Conservation (phyloP, 2,329 filamentous ascomycete genomes). For the Xylariaceae sp. region DNA sequence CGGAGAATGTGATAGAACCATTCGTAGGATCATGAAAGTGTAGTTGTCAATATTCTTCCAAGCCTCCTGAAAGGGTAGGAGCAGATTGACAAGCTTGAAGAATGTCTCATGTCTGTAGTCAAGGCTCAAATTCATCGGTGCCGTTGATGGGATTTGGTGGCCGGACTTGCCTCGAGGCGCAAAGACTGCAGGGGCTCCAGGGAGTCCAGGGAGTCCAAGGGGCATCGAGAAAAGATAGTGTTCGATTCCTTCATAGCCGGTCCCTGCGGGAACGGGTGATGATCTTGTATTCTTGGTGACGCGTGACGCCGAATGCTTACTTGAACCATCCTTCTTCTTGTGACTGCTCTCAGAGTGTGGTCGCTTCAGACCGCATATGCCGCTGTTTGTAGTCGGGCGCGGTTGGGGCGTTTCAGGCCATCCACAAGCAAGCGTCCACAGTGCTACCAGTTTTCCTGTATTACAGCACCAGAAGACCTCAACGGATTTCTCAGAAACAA, state of each 20-base stretch:
- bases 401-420: neutral
- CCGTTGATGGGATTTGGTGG: neutral
- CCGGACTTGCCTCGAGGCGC: too few species aligned
- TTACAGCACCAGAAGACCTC: neutral
- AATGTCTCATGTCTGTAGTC: slow-evolving; percentile 10
- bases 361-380: too few species aligned
- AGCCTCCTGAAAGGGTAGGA: slow-evolving; percentile 12
- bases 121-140: slow-evolving; percentile 1
- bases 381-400: neutral
- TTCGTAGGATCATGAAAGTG: slow-evolving; percentile 7
- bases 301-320: neutral
- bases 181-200: too few species aligned
- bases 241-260: neutral
- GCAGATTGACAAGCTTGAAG: slow-evolving; percentile 17
- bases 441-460: neutral
- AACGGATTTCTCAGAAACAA: neutral
- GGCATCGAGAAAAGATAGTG: neutral
- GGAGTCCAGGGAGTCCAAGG: too few species aligned
- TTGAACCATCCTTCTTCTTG: neutral
- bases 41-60: neutral
- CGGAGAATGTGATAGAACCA: slow-evolving; percentile 22
- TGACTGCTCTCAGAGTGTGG: neutral
- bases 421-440: neutral
- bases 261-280: neutral
- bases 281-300: neutral